A percentile compares a stretch with the other conserved stretches of the same genome.
Conservation (phyloP, 257 asterid genomes). For the Forsythia suspensa region DNA sequence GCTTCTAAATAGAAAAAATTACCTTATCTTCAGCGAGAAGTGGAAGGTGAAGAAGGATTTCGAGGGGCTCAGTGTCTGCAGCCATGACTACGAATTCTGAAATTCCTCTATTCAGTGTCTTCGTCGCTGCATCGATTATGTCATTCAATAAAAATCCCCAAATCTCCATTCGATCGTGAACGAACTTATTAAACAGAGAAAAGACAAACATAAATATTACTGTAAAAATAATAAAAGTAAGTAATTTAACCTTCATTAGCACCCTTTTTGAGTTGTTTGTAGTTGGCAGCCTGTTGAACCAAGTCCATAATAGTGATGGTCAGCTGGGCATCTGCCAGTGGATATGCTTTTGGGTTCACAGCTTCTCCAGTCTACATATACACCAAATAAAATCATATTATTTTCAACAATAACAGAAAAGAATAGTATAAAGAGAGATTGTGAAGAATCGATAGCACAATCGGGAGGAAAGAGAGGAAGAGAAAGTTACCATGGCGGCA, state of each 20-base stretch:
- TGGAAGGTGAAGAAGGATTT: slow-evolving; percentile 92
- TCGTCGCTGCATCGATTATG: slow-evolving; percentile 68
- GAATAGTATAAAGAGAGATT: not conserved
- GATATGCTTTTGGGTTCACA: slow-evolving; percentile 90
- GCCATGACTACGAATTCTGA: slow-evolving; percentile 95
- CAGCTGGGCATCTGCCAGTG: slow-evolving; percentile 83
- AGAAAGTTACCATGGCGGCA: not conserved
- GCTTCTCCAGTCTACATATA: slow-evolving; percentile 59
- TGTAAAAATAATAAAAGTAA: not conserved
- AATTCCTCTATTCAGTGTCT: slow-evolving; percentile 89
- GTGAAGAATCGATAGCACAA: not conserved
- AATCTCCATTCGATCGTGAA: not conserved
- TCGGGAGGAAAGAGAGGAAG: not conserved
- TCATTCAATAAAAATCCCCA: not conserved
- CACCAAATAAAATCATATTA: not conserved
- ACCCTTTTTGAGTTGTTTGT: slow-evolving; percentile 93
- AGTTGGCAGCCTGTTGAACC: slow-evolving; percentile 89
- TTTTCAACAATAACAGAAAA: not conserved
- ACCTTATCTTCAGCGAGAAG: slow-evolving; percentile 98
- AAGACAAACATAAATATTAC: not conserved
- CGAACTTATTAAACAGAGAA: not conserved
- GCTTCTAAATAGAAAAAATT: not conserved
- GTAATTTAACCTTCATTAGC: slow-evolving; percentile 77
- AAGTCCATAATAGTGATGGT: slow-evolving; percentile 76
- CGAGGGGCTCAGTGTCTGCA: slow-evolving; percentile 93